These are phyloP conservation scores for Aspergillus flavus DNA, from an alignment of 2,329 filamentous ascomycete genomes.

Conservation along the genomic window DNA sequence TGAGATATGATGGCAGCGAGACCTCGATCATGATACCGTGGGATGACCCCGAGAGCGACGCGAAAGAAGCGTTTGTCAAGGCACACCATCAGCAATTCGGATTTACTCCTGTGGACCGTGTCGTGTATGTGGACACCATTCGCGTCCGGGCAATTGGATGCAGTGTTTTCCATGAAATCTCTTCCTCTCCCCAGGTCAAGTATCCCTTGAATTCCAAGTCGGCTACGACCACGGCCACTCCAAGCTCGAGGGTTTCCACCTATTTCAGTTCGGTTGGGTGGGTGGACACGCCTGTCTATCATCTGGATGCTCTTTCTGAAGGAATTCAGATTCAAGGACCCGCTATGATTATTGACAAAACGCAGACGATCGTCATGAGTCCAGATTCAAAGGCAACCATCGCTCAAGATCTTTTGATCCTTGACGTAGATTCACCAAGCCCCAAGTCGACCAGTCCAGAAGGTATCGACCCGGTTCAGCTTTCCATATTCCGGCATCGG, in stretches of 20 bases:
- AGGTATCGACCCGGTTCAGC: slow-evolving; percentile 52
- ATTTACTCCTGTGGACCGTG: no score
- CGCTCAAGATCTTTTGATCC: slow-evolving; percentile 88
- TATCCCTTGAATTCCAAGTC: no score
- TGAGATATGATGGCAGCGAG: slow-evolving; percentile 51
- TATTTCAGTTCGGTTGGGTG: background rate
- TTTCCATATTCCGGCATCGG: slow-evolving; percentile 58
- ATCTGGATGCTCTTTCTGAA: slow-evolving; percentile 37
- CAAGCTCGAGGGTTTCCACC: no score
- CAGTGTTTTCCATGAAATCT: no score
- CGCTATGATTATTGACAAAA: slow-evolving; percentile 73
- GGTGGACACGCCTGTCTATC: slow-evolving; percentile 38
- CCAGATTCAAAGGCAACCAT: slow-evolving; percentile 72
- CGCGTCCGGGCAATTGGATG: no score
- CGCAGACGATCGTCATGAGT: slow-evolving; percentile 90
- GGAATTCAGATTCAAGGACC: slow-evolving; percentile 58
- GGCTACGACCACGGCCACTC: no score
- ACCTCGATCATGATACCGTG: slow-evolving; percentile 21
- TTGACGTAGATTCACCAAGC: slow-evolving; percentile 65
- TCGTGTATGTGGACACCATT: no score
- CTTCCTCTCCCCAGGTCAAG: no score
- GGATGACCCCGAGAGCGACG: no score
- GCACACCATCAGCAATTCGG: slow-evolving; percentile 28
- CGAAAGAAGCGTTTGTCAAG: slow-evolving; percentile 29
- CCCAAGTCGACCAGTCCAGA: slow-evolving; percentile 17